Evolutionary conservation across 2,329 filamentous ascomycete genomes (phyloP), one percentile per base, ranked within the genome.

Genomic region (Colletotrichum eremochloae): DNA sequence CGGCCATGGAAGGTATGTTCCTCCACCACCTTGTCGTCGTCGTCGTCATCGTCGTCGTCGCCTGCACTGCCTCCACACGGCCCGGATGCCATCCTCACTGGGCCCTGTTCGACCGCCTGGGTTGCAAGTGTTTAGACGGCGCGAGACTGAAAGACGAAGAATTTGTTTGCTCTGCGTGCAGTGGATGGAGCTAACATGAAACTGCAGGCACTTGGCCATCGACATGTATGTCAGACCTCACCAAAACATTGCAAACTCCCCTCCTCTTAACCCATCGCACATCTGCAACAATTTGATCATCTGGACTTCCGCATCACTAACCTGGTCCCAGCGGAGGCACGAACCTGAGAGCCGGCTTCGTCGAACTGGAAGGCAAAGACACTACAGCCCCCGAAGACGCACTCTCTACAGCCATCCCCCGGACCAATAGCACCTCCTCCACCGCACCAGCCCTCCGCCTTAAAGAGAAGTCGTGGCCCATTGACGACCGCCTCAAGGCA

Each of bases 391-490:
- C 55, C 33, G n/a, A 33, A n/a, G 33, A n/a, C 4, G 36, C 48
- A 36, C n/a, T 62, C 61, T 29, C 57, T 57, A 69, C 29, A 29
- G 71, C 64, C 48, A 64, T 8, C 36, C 18, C 31, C 9, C 50
- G 56, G 36, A 58, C 67, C 15, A 75, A 76, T 52, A 79, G 76
- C 15, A 66, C 40, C 55, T 44, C 29, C 65, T 53, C 77, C 58
- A 71, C 77, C n/a, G 52, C 77, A 31, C 86, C 86, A 55, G 84
- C 92, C 42, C 85, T 85, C 46, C 85, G 91, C 58, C 87, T 88
- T 6, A 82, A 94, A 67, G 93, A 95, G 79, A 91, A 87, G 75
- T 89, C 89, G 66, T 95, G 93, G 92, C 89, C 92, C 9, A 95
- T 95, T 76, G 88, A 88, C 60, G 90, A 94, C 53, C 89, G 92